Conservation (phyloP, 2,329 filamentous ascomycete species). For the Neofusicoccum umdonicola region DNA sequence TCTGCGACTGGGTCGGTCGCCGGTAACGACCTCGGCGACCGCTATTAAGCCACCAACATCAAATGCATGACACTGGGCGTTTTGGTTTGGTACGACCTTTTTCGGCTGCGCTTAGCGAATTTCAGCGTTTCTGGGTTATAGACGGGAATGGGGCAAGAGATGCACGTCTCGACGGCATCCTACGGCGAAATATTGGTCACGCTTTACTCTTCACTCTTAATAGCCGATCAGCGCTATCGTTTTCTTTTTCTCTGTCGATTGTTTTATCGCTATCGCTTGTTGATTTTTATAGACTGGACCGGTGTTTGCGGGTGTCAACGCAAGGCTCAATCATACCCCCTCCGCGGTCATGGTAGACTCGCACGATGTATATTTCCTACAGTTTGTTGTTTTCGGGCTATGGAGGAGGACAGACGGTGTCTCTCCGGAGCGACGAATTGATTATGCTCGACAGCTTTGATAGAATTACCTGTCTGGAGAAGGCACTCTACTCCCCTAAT, state of each 20-base stretch:
- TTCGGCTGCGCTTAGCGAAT: constrained; percentile 17
- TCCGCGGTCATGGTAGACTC: constrained; percentile 16
- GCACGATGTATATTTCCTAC: constrained; percentile 17
- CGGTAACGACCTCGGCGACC: constrained; percentile 49
- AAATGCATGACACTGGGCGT: constrained; percentile 15
- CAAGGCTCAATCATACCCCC: constrained; percentile 17
- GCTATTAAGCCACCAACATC: constrained; percentile 25
- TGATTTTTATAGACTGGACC: constrained; percentile 17
- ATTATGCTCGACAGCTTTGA: constrained; percentile 8
- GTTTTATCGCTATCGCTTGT: constrained; percentile 8
- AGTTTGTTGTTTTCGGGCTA: background rate
- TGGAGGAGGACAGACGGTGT: background rate
- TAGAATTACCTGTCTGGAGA: constrained; percentile 8
- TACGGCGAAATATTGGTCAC: constrained; percentile 15
- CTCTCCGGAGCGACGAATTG: constrained; percentile 3
- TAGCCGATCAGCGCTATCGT: background rate
- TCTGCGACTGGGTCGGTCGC: constrained; percentile 76
- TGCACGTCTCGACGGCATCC: background rate
- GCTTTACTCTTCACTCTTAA: constrained; percentile 17
- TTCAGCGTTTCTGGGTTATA: constrained; percentile 16
- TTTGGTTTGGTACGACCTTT: constrained; percentile 15
- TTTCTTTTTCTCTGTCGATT: constrained; percentile 15
- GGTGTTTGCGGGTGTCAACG: constrained; percentile 17
- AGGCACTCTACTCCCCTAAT: constrained; percentile 15
- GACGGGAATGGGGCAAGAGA: constrained; percentile 12